Evolutionary conservation across 176 grass and related monocot genomes (phyloP).

Genomic region (Cenchrus fungigraminus): DNA sequence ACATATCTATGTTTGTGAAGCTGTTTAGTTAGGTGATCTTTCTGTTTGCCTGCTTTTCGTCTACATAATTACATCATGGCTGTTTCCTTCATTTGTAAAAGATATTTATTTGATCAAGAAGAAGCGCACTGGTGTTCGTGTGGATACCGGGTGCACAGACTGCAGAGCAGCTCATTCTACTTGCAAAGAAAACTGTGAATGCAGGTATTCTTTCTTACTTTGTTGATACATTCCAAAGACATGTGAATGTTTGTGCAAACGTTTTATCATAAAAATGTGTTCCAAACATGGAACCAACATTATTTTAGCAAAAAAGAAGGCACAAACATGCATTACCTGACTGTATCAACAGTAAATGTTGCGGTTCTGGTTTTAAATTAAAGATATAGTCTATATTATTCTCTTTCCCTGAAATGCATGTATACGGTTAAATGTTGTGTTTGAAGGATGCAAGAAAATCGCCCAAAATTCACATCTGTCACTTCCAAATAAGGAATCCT

Average conservation of each 20-base stretch:
- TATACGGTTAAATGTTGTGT: no score
- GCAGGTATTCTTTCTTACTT: slow-evolving; percentile 65
- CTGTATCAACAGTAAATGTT: no score
- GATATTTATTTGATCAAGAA: slow-evolving; percentile 92
- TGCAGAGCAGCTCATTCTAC: slow-evolving; percentile 66
- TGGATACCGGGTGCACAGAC: slow-evolving; percentile 70
- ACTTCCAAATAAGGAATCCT: no score
- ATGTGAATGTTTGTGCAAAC: neutral
- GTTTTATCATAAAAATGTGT: neutral
- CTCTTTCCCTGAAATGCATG: no score
- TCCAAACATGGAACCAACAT: no score
- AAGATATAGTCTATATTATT: no score
- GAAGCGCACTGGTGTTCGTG: slow-evolving; percentile 59
- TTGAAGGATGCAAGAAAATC: no score
- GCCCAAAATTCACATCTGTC: no score
- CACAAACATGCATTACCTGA: no score
- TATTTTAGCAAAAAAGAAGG: no score
- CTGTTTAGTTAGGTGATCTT: slow-evolving; percentile 25
- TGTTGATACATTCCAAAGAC: neutral
- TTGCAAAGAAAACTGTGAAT: slow-evolving; percentile 88
- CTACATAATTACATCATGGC: neutral
- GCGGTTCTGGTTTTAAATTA: no score
- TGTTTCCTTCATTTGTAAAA: slow-evolving; percentile 53
- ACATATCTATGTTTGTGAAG: slow-evolving; percentile 29
- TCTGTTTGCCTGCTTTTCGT: slow-evolving; percentile 30